Conservation (phyloP, 495 filamentous ascomycete species). For the Penicillium malachiteum region DNA sequence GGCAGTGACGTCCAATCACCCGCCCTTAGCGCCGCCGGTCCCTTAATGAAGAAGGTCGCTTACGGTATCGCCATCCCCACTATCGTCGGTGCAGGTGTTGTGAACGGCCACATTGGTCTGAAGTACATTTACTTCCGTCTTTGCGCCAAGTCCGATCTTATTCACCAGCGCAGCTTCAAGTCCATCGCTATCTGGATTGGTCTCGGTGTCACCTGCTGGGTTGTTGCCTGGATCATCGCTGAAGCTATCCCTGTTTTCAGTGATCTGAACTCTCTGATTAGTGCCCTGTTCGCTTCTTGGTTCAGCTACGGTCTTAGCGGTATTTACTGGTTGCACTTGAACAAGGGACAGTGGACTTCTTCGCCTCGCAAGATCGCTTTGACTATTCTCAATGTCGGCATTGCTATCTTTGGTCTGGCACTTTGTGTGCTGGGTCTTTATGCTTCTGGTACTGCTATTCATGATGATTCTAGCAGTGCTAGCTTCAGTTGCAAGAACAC, state of each 20-base stretch:
- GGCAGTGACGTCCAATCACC: slow-evolving; percentile 66
- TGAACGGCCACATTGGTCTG: slow-evolving; percentile 60
- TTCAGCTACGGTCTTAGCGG: slow-evolving; percentile 45
- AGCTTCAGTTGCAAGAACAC: slow-evolving; percentile 38
- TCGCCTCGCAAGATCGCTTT: slow-evolving; percentile 33
- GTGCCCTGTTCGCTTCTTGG: slow-evolving; percentile 40
- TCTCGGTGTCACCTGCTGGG: slow-evolving; percentile 55
- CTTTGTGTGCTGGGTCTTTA: slow-evolving; percentile 41
- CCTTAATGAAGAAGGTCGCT: slow-evolving; percentile 66
- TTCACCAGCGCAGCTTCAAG: slow-evolving; percentile 54
- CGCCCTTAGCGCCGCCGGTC: slow-evolving; percentile 65
- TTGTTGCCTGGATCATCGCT: slow-evolving; percentile 67
- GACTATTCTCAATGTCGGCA: slow-evolving; percentile 26
- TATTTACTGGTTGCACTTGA: slow-evolving; percentile 45
- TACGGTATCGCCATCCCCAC: slow-evolving; percentile 79
- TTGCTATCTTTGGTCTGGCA: slow-evolving; percentile 25
- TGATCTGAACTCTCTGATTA: slow-evolving; percentile 53
- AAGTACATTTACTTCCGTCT: slow-evolving; percentile 69
- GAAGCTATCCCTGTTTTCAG: slow-evolving; percentile 70
- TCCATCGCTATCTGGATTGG: slow-evolving; percentile 51
- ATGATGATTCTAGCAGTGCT: slow-evolving; percentile 29
- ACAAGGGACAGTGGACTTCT: slow-evolving; percentile 32
- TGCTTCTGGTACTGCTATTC: slow-evolving; percentile 41
- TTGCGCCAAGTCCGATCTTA: slow-evolving; percentile 50
- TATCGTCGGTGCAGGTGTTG: slow-evolving; percentile 66